Conservation (phyloP, 129 eudicot species). For the carrot (Daucus carota) region DH1_v3.0 NC_030389.2:25808001-25808500, state of each 20-base stretch:
- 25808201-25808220: neutral
- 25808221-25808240: neutral
- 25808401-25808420: neutral
- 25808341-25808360: neutral
- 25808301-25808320: too few relatives aligned
- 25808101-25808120: slow-evolving; percentile 23
- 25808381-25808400: too few relatives aligned
- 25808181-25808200: neutral
- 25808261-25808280: neutral
- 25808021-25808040: slow-evolving; percentile 32
- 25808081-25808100: neutral
- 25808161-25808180: neutral
- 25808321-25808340: neutral
- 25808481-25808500: neutral
- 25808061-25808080: neutral
- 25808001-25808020: slow-evolving; percentile 30
- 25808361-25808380: too few relatives aligned
- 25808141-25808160: slow-evolving; percentile 26
- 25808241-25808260: neutral
- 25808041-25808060: slow-evolving; percentile 32
- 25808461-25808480: neutral
- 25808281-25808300: too few relatives aligned
- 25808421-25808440: neutral
- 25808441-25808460: too few relatives aligned
- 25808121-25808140: slow-evolving; percentile 44